Evolutionary conservation across 495 filamentous ascomycete genomes (phyloP).

Genomic region (Penicillium cosmopolitanum): DNA sequence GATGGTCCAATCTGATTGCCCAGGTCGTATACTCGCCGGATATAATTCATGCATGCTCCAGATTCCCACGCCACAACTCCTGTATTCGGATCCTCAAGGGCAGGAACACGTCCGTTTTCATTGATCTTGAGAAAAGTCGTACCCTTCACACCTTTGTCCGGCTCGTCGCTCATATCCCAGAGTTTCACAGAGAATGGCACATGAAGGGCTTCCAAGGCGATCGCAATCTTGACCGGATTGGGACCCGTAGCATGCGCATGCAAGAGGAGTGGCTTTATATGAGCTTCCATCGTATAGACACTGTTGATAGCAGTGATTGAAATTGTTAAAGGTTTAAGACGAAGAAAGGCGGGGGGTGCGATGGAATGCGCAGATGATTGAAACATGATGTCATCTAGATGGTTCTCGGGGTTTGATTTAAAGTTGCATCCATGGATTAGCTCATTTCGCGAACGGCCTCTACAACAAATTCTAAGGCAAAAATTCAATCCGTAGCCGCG

Average conservation of each 20-base stretch:
- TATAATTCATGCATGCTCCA: constrained; percentile 43
- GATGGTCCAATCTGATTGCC: constrained; percentile 30
- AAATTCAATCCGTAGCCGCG: no score
- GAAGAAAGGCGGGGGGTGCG: background rate
- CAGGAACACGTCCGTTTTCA: constrained; percentile 87
- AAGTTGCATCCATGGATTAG: background rate
- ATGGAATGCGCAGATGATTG: constrained; percentile 15
- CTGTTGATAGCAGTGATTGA: background rate
- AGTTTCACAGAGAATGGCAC: constrained; percentile 62
- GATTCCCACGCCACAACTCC: constrained; percentile 45
- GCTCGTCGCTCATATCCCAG: constrained; percentile 62
- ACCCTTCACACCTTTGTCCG: constrained; percentile 60
- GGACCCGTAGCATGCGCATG: constrained; percentile 47
- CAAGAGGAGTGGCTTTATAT: constrained; percentile 34
- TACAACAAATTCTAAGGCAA: no score
- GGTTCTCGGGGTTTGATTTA: background rate
- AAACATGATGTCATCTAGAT: constrained; percentile 25
- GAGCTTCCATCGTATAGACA: constrained; percentile 19
- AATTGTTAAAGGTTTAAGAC: background rate
- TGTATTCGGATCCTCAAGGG: constrained; percentile 56
- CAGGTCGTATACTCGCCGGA: constrained; percentile 38
- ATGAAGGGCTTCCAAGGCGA: constrained; percentile 77
- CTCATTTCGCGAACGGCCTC: background rate
- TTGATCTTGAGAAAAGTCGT: constrained; percentile 78
- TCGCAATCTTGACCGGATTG: constrained; percentile 68